Evolutionary conservation across 2,329 filamentous ascomycete genomes (phyloP), one percentile per base, ranked within the genome.

Genomic region (Penicillium sp.): DNA sequence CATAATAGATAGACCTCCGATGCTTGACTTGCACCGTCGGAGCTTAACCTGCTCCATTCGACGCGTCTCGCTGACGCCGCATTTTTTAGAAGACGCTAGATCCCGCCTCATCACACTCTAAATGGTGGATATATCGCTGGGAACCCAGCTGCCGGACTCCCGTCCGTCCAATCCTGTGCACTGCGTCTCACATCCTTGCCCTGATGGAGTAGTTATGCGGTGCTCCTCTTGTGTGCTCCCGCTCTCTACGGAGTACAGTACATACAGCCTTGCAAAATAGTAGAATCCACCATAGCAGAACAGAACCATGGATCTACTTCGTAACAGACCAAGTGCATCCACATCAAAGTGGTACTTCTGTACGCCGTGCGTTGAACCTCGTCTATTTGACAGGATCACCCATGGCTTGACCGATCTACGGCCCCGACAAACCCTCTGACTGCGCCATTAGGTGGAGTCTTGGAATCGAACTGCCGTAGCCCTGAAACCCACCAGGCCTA

Each of bases 401-500:
- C 9, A 29, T 40, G 8, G 23, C 19, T 33, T 39, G 45, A 7
- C 23, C 39, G 24, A 28, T 21, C 33, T 29, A 14, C 34, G 33
- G 23, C n/a, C 21, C 29, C 28, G 37, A 48, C 13, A 39, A 47
- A 21, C 26, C 45, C 49, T 40, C 16, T 40, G 21, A 18, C 46
- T 48, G 34, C 14, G 29, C 39, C 37, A 8, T 11, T 19, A 36
- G 13, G 53, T 55, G 57, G 54, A 57, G 51, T 34, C 52, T 37
- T n/a, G 26, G 45, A 48, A 19, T 16, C 26, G 36, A 40, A 45
- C 16, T 16, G 21, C 23, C 24, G 24, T 10, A 29, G 28, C 42
- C 13, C 48, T 19, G 18, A 34, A 28, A 28, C 6, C 36, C 42
- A 37, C 26, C 34, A 31, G n/a, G 18, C n/a, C 26, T 6, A 7